phyloP scores from a whole-genome alignment of 2,329 filamentous ascomycete genomes.

The Alternaria atra region DNA sequence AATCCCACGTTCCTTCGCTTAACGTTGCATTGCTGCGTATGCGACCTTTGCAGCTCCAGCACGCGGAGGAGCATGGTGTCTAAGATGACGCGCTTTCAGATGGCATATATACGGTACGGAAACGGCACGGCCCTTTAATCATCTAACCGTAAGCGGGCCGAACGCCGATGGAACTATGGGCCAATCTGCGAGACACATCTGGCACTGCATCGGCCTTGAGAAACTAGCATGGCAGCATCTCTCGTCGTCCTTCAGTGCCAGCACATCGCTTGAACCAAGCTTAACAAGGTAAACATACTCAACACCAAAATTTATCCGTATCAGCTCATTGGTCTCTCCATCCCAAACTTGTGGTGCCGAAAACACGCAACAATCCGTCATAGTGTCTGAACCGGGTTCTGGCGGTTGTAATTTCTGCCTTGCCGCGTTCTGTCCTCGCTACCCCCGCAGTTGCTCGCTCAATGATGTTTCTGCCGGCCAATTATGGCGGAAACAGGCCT shows the following conservation, averaged over 20 bases:
- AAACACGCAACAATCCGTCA: conserved; percentile 38
- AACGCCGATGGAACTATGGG: conserved; percentile 27
- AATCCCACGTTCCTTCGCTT: conserved; percentile 16
- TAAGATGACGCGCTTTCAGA: conserved; percentile 34
- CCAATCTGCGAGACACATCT: conserved; percentile 43
- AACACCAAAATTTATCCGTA: conserved; percentile 24
- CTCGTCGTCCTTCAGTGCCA: conserved; percentile 41
- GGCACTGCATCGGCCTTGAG: conserved; percentile 36
- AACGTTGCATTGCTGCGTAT: conserved; percentile 26
- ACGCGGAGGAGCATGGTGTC: conserved; percentile 32
- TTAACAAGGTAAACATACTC: conserved; percentile 32
- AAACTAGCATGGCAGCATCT: conserved; percentile 37
- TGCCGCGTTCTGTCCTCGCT: conserved; percentile 32
- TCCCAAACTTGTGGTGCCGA: conserved; percentile 34
- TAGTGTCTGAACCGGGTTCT: conserved; percentile 40
- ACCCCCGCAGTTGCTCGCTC: conserved; percentile 38
- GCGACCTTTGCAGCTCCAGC: conserved; percentile 25
- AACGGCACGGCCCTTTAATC: conserved; percentile 43
- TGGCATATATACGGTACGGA: conserved; percentile 35
- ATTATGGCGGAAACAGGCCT: conserved; percentile 35
- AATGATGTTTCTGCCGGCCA: conserved; percentile 37
- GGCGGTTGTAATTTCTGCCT: conserved; percentile 34
- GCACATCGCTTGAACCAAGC: conserved; percentile 42
- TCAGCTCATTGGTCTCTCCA: conserved; percentile 36
- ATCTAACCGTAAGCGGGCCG: conserved; percentile 37